Base-by-base conservation (phyloP, 495 filamentous ascomycete species). In the Trichoderma reesei region DNA sequence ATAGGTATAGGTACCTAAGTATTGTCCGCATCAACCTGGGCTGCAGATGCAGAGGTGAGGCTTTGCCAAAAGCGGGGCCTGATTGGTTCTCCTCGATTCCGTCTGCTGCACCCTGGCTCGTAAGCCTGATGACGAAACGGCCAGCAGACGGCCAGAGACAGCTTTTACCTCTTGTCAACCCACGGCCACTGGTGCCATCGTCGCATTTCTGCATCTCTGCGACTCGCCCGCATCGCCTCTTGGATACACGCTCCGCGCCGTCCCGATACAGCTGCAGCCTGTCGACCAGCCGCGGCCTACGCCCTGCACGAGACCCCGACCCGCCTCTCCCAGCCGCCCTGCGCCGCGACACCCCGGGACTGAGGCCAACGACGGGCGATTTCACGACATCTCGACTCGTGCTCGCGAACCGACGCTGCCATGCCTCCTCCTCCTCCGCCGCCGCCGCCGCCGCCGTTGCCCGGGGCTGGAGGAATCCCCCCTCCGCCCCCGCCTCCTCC, bases 361-460 rank as follows among this genome's bases (percentile, higher is more conserved):
- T 34, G 16, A 14, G 9, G 34, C 20, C 51, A 34, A 14, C 46
- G 26, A 39, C 38, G 11, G 6, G 11, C 38, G 11, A 26, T 26
- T 26, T 1, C 38, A 6, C 38, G 38, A 39, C 11, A 14, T 14
- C n/a, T 9, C 26, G 51, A 56, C 26, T 56, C 51, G 16, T 8
- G 51, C 8, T 33, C 51, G 8, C 10, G 11, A 33, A 26, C 26
- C 26, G 26, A 26, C 26, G 13, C 39, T 26, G 56, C 39, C 14
- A 68, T 68, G 66, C 66, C 66, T 9, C 66, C 66, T 56, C 66
- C 66, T 56, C 70, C 71, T 38, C 72, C 72, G 46, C 72, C 75
- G 31, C 74, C 67, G 42, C 74, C 67, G 42, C 71, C 72, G 38
- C 76, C 69, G 10, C 68, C 70, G 13, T 70, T 71, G 31, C 71